phyloP scores from a whole-genome alignment of 495 filamentous ascomycete species.

The Hypomontagnella submonticulosa region DNA sequence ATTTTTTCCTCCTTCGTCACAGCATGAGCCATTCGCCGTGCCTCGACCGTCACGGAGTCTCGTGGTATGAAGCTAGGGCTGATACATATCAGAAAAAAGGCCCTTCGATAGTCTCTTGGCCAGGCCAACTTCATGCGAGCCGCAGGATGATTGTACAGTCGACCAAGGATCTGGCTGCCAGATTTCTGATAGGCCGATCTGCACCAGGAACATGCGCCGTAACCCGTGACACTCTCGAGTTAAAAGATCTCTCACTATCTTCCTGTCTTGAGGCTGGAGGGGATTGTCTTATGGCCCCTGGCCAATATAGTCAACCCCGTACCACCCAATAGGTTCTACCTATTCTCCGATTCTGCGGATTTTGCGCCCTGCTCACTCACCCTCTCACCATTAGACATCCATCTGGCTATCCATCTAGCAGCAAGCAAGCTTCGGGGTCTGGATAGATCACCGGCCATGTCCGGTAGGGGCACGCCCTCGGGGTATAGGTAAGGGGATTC shows the following conservation, averaged over 20 bases:
- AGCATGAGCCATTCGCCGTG: constrained; percentile 5
- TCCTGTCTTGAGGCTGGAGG: constrained; percentile 34
- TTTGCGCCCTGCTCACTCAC: constrained; percentile 16
- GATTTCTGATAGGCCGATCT: constrained; percentile 31
- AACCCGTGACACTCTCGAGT: constrained; percentile 37
- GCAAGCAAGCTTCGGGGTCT: constrained; percentile 10
- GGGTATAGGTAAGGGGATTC: constrained; percentile 36
- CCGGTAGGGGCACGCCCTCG: constrained; percentile 37
- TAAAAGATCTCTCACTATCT: constrained; percentile 16
- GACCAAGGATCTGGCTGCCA: constrained; percentile 25
- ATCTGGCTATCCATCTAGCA: constrained; percentile 16
- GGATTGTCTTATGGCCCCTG: constrained; percentile 41
- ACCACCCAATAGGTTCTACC: constrained; percentile 34
- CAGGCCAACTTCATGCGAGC: constrained; percentile 9
- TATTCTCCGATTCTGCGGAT: constrained; percentile 24
- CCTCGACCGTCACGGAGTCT: not conserved
- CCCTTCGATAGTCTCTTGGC: constrained; percentile 1
- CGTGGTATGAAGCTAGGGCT: constrained; percentile 18
- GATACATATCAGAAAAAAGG: constrained; percentile 12
- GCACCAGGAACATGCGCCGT: constrained; percentile 36
- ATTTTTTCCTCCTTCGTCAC: constrained; percentile 1
- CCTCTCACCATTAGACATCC: constrained; percentile 29
- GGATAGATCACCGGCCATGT: constrained; percentile 30
- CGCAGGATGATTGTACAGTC: constrained; percentile 23
- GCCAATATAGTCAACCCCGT: constrained; percentile 39